phyloP scores from a whole-genome alignment of 1,284 basidiomycete genomes.

The Athelia psychrophila region DNA sequence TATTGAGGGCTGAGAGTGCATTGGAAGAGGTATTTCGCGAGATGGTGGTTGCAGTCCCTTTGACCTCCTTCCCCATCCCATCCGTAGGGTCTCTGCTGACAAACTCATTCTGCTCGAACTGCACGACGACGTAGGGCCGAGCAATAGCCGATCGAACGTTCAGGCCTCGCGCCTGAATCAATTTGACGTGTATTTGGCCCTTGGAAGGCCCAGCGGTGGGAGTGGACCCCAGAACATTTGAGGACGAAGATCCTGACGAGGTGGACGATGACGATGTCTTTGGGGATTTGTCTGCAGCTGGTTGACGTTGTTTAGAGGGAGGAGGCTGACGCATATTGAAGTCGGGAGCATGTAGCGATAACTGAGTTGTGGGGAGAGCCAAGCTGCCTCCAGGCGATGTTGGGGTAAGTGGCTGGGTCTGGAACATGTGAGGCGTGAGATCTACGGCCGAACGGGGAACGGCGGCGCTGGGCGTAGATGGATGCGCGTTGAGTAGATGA shows the following conservation, averaged over 20 bases:
- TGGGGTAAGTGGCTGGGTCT: slow-evolving; percentile 31
- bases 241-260: slow-evolving; percentile 35
- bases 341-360: slow-evolving; percentile 77
- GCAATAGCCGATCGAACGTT: slow-evolving; percentile 65
- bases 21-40: slow-evolving; percentile 58
- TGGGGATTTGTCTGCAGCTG: slow-evolving; percentile 23
- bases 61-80: slow-evolving; percentile 85
- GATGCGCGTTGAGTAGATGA: slow-evolving; percentile 30
- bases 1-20: slow-evolving; percentile 62
- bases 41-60: slow-evolving; percentile 68
- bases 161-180: slow-evolving; percentile 90
- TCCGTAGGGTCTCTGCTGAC: slow-evolving; percentile 88
- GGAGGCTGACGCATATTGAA: slow-evolving; percentile 70
- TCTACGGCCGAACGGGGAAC: slow-evolving; percentile 26
- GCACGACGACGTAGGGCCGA: slow-evolving; percentile 94
- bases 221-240: slow-evolving; percentile 25
- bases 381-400: slow-evolving; percentile 36
- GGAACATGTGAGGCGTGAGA: slow-evolving; percentile 22
- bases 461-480: neutral
- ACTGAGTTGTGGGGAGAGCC: slow-evolving; percentile 66
- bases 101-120: slow-evolving; percentile 99
- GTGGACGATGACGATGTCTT: slow-evolving; percentile 35
- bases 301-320: slow-evolving; percentile 34
- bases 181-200: slow-evolving; percentile 92
- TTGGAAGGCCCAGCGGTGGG: slow-evolving; percentile 45